These are phyloP conservation scores for Bombardia bombarda DNA, from an alignment of 495 filamentous ascomycete species.

Conservation along the genomic window DNA sequence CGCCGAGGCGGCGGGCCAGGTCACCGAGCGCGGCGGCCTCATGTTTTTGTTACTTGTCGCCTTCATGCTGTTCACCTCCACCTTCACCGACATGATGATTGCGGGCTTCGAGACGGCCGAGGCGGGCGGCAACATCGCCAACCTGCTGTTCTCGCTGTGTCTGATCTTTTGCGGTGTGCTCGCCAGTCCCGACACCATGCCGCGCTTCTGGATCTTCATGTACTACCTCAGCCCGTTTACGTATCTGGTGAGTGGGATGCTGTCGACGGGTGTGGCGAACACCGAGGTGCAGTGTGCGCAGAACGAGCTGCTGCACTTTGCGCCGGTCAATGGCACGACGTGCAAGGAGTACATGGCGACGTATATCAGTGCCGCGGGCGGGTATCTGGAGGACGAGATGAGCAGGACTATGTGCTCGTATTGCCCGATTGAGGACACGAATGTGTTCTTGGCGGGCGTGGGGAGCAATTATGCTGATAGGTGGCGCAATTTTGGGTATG, in stretches of 20 bases:
- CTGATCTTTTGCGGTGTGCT: slow-evolving; percentile 72
- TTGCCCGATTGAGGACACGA: slow-evolving; percentile 53
- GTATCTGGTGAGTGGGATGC: slow-evolving; percentile 57
- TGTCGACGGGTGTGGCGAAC: slow-evolving; percentile 57
- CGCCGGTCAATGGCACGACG: slow-evolving; percentile 41
- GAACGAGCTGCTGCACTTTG: slow-evolving; percentile 52
- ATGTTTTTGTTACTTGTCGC: slow-evolving; percentile 59
- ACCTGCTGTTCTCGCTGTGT: slow-evolving; percentile 58
- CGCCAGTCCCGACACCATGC: slow-evolving; percentile 51
- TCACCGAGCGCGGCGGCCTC: slow-evolving; percentile 52
- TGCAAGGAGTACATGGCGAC: slow-evolving; percentile 50
- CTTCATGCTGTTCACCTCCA: slow-evolving; percentile 64
- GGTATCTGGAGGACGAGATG: slow-evolving; percentile 45
- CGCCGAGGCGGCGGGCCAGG: slow-evolving; percentile 47
- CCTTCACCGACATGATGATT: slow-evolving; percentile 61
- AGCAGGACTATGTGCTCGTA: slow-evolving; percentile 49
- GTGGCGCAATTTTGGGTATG: slow-evolving; percentile 63
- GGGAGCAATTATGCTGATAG: slow-evolving; percentile 45
- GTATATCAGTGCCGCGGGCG: slow-evolving; percentile 40
- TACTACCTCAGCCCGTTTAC: slow-evolving; percentile 70
- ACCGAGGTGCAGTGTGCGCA: slow-evolving; percentile 48
- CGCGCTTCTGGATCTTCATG: slow-evolving; percentile 81
- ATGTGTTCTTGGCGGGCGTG: slow-evolving; percentile 49
- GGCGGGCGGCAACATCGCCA: slow-evolving; percentile 57
- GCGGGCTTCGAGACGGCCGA: slow-evolving; percentile 60